phyloP scores from a whole-genome alignment of 768 basidiomycete species.

The Boletus sensibilis region DNA sequence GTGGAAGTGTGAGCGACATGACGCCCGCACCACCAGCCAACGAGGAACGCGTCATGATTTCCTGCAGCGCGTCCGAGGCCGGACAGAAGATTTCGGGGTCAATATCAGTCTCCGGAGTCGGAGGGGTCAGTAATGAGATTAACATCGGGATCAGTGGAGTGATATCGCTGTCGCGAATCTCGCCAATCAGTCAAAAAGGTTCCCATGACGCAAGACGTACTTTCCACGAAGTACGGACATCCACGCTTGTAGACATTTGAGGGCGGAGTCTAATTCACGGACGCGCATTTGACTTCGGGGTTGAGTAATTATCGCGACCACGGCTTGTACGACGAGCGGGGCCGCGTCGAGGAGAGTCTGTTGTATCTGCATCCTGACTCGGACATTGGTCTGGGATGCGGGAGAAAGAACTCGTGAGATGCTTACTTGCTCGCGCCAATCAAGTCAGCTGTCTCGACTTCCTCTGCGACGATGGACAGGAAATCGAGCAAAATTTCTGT shows the following conservation, averaged over 20 bases:
- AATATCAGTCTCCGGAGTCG: conserved; percentile 30
- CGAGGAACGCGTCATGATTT: conserved; percentile 73
- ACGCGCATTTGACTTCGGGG: conserved; percentile 31
- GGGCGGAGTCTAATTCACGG: conserved; percentile 61
- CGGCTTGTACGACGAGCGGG: conserved; percentile 67
- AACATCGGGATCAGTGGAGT: conserved; percentile 68
- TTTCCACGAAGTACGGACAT: conserved; percentile 64
- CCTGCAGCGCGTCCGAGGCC: conserved; percentile 70
- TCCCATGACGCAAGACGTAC: conserved; percentile 40
- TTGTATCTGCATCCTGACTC: conserved; percentile 56
- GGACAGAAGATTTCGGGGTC: conserved; percentile 58
- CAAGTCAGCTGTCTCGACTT: conserved; percentile 73
- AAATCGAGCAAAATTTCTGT: conserved; percentile 69
- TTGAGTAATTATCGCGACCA: conserved; percentile 54
- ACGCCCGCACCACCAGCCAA: conserved; percentile 68
- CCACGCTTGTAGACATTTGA: conserved; percentile 85
- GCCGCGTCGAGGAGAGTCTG: conserved; percentile 66
- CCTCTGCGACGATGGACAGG: conserved; percentile 81
- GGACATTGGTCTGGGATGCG: conserved; percentile 7
- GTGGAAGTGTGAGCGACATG: conserved; percentile 76
- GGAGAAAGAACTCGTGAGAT: conserved; percentile 9
- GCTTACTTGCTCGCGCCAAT: conserved; percentile 69
- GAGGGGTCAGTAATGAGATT: conserved; percentile 43
- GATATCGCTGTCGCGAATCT: conserved; percentile 50
- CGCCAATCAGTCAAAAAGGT: background rate